Percentiles rank a stretch among this genome's conserved stretches.
phyloP scores from a whole-genome alignment of 352 stramenopile species.

The Globisporangium cystogenes region DNA sequence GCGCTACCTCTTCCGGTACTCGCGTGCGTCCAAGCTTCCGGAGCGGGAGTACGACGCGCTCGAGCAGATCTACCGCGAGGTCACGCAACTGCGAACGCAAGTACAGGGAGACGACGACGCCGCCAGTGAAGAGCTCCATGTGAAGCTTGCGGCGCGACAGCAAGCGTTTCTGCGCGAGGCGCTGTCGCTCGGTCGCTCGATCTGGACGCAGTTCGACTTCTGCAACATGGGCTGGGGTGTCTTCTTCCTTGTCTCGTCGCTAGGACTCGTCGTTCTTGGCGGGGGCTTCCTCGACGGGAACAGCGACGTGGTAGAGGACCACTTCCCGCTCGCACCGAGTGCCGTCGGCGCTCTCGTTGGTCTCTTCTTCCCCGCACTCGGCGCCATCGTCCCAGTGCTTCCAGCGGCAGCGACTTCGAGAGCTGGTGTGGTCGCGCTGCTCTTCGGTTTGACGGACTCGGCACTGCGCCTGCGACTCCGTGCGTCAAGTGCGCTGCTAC shows the following conservation, averaged over 20 bases:
- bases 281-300: not conserved
- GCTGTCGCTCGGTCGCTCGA: constrained; percentile 54
- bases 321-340: constrained; percentile 4
- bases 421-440: constrained; percentile 1
- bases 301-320: not conserved
- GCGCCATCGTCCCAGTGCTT: constrained; percentile 1
- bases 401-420: constrained; percentile 10
- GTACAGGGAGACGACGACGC: constrained; percentile 16
- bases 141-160: constrained; percentile 30
- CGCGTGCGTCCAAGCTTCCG: constrained; percentile 55
- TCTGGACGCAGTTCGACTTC: constrained; percentile 89
- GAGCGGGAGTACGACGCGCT: constrained; percentile 48
- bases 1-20: constrained; percentile 69
- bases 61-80: constrained; percentile 41
- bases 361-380: constrained; percentile 7
- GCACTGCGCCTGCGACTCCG: not conserved
- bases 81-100: constrained; percentile 23
- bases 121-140: constrained; percentile 21
- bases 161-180: constrained; percentile 65
- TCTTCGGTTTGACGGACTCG: constrained; percentile 7
- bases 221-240: constrained; percentile 67
- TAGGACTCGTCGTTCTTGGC: constrained; percentile 16
- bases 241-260: constrained; percentile 34
- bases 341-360: constrained; percentile 1
- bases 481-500: not conserved